A percentile compares a stretch with the other conserved stretches of the same genome.
Conservation (phyloP, 352 stramenopile genomes). For the Phytophthora pistaciae region DNA sequence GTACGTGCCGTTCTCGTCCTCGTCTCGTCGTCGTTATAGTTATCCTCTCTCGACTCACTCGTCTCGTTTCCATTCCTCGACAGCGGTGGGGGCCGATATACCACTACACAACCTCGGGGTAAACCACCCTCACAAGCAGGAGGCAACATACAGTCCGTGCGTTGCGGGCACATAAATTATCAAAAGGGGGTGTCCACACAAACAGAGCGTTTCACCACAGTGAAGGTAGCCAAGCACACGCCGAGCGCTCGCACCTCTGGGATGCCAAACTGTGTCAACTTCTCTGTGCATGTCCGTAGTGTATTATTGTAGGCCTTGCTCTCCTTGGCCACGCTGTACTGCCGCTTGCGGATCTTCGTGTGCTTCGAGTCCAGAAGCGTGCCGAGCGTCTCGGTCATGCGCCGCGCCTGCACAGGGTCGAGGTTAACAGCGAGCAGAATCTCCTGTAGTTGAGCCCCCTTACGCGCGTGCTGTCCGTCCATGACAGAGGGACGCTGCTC, state of each 20-base stretch:
- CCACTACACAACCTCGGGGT: too few relatives aligned
- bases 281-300: constrained; percentile 76
- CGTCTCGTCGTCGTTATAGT: too few relatives aligned
- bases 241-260: constrained; percentile 67
- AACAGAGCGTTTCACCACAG: too few relatives aligned
- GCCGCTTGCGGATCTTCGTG: constrained; percentile 57
- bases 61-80: too few relatives aligned
- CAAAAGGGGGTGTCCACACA: too few relatives aligned
- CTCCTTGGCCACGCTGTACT: constrained; percentile 76
- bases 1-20: too few relatives aligned
- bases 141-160: too few relatives aligned
- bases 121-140: too few relatives aligned
- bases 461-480: constrained; percentile 79
- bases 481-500: constrained; percentile 85
- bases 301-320: constrained; percentile 86
- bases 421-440: constrained; percentile 77
- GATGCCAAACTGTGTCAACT: constrained; percentile 72
- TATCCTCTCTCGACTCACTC: too few relatives aligned
- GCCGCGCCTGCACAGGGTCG: constrained; percentile 70
- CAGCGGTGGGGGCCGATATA: too few relatives aligned
- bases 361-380: constrained; percentile 72
- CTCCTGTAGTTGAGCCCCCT: constrained; percentile 76
- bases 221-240: too few relatives aligned
- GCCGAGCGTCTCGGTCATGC: constrained; percentile 77
- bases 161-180: too few relatives aligned